These are phyloP conservation scores for Monotropa hypopitys DNA, from an alignment of 179 eudicot species.

Conservation along the genomic window DNA sequence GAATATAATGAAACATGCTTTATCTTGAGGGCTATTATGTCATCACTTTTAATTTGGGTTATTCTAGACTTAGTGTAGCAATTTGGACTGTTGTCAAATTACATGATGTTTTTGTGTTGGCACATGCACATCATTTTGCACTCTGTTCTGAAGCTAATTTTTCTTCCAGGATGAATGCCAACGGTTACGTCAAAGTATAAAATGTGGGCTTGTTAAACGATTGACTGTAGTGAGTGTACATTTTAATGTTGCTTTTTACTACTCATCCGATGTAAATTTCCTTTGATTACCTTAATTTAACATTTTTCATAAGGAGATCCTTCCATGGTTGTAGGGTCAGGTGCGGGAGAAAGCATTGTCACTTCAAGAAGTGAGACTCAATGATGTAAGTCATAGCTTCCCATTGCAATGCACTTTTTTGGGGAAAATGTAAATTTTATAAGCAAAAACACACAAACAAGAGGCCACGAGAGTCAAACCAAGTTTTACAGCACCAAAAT, in stretches of 20 bases:
- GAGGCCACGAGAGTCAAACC: too few relatives aligned
- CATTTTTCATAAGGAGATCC: conserved; percentile 1
- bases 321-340: conserved; percentile 59
- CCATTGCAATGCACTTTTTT: neutral
- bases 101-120: neutral
- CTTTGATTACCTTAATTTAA: neutral
- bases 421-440: too few relatives aligned
- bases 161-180: conserved; percentile 80
- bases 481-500: too few relatives aligned
- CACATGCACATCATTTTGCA: neutral
- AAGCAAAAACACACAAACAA: too few relatives aligned
- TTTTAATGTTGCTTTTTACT: neutral
- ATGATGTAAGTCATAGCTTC: conserved; percentile 50
- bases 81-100: neutral
- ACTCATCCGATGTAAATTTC: neutral
- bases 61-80: neutral
- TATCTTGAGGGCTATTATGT: neutral
- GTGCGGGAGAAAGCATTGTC: conserved; percentile 65
- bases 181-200: conserved; percentile 77
- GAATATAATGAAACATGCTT: neutral
- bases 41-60: neutral
- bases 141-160: neutral
- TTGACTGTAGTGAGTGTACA: conserved; percentile 59
- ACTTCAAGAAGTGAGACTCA: conserved; percentile 59
- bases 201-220: conserved; percentile 76